These are phyloP conservation scores for Scleroderma citrinum DNA, from an alignment of 768 basidiomycete genomes.

Conservation along the genomic window DNA sequence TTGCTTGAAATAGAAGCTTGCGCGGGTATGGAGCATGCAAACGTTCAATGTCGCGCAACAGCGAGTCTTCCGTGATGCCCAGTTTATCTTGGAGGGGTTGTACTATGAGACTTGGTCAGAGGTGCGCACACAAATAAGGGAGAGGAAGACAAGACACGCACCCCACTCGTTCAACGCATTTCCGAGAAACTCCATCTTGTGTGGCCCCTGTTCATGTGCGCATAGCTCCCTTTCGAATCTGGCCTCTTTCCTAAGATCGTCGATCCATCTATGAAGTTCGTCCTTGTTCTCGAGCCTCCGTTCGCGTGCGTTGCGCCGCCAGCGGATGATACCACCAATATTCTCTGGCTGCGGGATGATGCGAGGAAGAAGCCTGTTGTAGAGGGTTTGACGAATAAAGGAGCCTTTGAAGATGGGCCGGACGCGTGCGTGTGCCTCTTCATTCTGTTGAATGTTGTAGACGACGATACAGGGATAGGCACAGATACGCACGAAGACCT, in stretches of 20 bases:
- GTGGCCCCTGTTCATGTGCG: background rate
- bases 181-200: slow-evolving; percentile 30
- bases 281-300: slow-evolving; percentile 36
- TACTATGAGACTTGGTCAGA: slow-evolving; percentile 22
- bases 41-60: slow-evolving; percentile 39
- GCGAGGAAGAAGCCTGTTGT: slow-evolving; percentile 69
- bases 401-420: slow-evolving; percentile 70
- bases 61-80: slow-evolving; percentile 26
- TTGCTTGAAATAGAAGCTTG: slow-evolving; percentile 42
- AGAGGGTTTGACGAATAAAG: slow-evolving; percentile 56
- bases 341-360: slow-evolving; percentile 71
- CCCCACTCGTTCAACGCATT: slow-evolving; percentile 5
- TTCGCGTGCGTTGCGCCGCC: slow-evolving; percentile 39
- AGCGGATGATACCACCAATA: slow-evolving; percentile 65
- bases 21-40: slow-evolving; percentile 38
- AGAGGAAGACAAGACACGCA: background rate
- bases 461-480: background rate
- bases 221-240: slow-evolving; percentile 31
- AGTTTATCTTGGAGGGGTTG: slow-evolving; percentile 31
- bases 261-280: slow-evolving; percentile 27
- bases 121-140: background rate
- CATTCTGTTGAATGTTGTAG: slow-evolving; percentile 37
- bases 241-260: slow-evolving; percentile 33
- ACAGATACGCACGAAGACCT: slow-evolving; percentile 44
- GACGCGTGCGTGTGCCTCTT: slow-evolving; percentile 45